Evolutionary conservation across 805 yeast species (phyloP).

Genomic region (Lipomyces orientalis): DNA sequence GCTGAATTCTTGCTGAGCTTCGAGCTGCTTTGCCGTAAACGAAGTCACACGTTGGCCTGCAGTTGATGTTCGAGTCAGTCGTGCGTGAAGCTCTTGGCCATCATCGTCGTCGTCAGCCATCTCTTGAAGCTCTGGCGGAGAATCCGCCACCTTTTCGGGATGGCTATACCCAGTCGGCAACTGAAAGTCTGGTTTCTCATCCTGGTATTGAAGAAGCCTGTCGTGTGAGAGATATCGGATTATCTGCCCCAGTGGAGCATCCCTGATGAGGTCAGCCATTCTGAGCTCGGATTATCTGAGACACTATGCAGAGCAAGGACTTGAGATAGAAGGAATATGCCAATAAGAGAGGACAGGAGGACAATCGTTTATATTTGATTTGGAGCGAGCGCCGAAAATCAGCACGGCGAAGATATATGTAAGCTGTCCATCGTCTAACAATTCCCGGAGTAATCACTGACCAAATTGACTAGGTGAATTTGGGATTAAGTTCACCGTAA

Average conservation of each 20-base stretch:
- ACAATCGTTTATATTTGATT: neutral
- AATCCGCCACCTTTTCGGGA: neutral
- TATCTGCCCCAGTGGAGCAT: slow-evolving; percentile 19
- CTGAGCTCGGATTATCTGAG: neutral
- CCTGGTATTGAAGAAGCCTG: slow-evolving; percentile 6
- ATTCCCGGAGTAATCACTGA: neutral
- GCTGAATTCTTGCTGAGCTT: neutral
- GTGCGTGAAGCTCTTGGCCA: neutral
- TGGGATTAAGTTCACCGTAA: neutral
- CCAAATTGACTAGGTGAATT: neutral
- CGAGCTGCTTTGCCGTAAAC: slow-evolving; percentile 1
- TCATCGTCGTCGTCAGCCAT: neutral
- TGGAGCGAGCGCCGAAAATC: neutral
- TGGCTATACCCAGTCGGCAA: slow-evolving; percentile 3
- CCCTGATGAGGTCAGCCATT: slow-evolving; percentile 12
- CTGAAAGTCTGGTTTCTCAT: slow-evolving; percentile 17
- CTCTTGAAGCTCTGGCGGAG: neutral
- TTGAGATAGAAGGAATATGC: slow-evolving; percentile 1
- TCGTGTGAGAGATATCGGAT: slow-evolving; percentile 5
- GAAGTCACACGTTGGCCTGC: neutral
- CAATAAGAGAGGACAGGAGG: neutral
- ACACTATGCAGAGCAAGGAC: slow-evolving; percentile 1
- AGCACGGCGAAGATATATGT: slow-evolving; percentile 2
- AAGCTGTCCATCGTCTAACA: neutral
- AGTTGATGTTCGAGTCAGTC: slow-evolving; percentile 1